Base-by-base conservation (phyloP, 2,329 filamentous ascomycete species). In the Diaporthe destruens region DNA sequence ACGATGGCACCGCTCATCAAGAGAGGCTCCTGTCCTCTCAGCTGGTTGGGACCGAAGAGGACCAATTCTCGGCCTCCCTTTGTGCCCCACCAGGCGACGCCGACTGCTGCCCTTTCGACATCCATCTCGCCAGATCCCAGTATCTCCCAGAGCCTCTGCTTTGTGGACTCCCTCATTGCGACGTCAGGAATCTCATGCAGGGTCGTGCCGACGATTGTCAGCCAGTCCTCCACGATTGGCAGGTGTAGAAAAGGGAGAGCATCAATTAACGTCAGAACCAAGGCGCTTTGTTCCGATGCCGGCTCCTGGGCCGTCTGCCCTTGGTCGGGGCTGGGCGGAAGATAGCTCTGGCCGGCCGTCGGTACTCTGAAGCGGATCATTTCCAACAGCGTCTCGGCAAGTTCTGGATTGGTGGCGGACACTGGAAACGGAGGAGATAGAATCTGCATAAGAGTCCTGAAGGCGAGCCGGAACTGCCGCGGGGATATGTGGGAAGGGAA, bases 401-500 rank as follows among this genome's bases (percentile, higher is more conserved):
- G 87, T 72, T 93, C 87, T 0, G 94, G 94, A 75, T 96, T 92
- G 6, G 87, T 87, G 59, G 89, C 90, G 44, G 93, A 90, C 53
- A 97, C 88, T 1, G 90, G 88, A 49, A 93, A 94, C 0, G 95
- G 95, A 3, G 95, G 94, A 3, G 93, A 92, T 14, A 94, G 91
- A 73, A 97, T 92, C 77, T 93, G 92, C 81, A 97, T 90, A 57
- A 98, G 85, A 1, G 94, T 96, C 80, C 92, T 94, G 85, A 97
- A 95, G 14, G 95, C 95, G 12, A 98, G 86, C 39, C 95, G 90
- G 84, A 98, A 98, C 80, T 98, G 95, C 20, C 95, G 90, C 0
- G 93, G 87, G 0, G 94, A 95, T 25, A 98, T 90, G 72, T 92
- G 92, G 1, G 86, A 80, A 0, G 95, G 95, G 81, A 98, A 98